Conservation (phyloP, 352 stramenopile species). For the Phytophthora chlamydospora region DNA sequence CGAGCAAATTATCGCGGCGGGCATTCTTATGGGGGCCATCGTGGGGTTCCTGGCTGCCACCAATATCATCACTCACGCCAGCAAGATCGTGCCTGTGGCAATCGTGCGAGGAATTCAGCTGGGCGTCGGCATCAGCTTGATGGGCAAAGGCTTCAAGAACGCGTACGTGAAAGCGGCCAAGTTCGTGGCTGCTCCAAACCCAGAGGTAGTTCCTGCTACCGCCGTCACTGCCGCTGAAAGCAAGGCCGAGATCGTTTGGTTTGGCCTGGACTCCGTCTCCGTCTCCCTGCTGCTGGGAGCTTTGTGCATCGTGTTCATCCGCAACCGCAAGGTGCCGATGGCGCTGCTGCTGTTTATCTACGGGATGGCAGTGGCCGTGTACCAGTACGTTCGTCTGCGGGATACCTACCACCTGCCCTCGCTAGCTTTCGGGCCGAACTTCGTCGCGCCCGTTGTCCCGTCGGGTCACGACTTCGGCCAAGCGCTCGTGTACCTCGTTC, state of each 20-base stretch:
- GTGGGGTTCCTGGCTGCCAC: slow-evolving; percentile 78
- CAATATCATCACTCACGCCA: slow-evolving; percentile 91
- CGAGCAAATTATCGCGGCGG: slow-evolving; percentile 83
- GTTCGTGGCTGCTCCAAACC: slow-evolving; percentile 32
- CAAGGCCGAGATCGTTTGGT: slow-evolving; percentile 48
- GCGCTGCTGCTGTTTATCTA: slow-evolving; percentile 75
- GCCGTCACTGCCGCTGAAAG: slow-evolving; percentile 8
- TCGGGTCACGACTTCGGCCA: slow-evolving; percentile 59
- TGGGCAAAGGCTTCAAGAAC: slow-evolving; percentile 81
- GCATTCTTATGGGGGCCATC: slow-evolving; percentile 81
- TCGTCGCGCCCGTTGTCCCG: slow-evolving; percentile 61
- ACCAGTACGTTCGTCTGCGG: slow-evolving; percentile 57
- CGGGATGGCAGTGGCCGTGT: slow-evolving; percentile 66
- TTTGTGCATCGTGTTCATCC: slow-evolving; percentile 77
- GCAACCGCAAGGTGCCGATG: slow-evolving; percentile 63
- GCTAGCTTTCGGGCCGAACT: slow-evolving; percentile 60
- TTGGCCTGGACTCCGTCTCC: slow-evolving; percentile 70
- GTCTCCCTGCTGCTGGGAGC: slow-evolving; percentile 70
- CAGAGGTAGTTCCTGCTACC: slow-evolving; percentile 10
- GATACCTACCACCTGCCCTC: slow-evolving; percentile 60
- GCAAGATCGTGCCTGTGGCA: slow-evolving; percentile 86
- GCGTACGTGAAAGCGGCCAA: slow-evolving; percentile 57
- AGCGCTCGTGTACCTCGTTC: slow-evolving; percentile 87
- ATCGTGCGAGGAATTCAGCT: slow-evolving; percentile 93
- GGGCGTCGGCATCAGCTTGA: slow-evolving; percentile 89